Evolutionary conservation across 164 flowering plant genomes (phyloP).

Genomic region (Liquidambar formosana): DNA sequence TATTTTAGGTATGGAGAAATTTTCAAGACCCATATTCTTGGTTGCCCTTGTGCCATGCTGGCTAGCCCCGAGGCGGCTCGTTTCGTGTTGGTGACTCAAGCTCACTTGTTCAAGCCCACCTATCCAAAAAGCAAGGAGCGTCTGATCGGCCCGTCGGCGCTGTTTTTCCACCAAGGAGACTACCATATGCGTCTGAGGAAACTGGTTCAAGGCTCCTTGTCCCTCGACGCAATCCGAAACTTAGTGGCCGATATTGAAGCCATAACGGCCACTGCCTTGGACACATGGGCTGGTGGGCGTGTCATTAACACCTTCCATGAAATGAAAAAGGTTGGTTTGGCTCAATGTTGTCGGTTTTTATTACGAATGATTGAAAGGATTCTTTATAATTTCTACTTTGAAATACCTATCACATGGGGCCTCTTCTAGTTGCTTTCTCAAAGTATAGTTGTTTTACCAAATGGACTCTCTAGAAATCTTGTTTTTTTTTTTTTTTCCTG

Average conservation of each 20-base stretch:
- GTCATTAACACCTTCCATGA: constrained; percentile 66
- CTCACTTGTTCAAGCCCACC: constrained; percentile 88
- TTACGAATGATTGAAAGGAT: too few relatives aligned
- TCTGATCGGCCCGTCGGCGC: constrained; percentile 73
- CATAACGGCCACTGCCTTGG: constrained; percentile 36
- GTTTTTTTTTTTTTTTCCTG: too few relatives aligned
- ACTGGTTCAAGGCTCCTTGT: constrained; percentile 60
- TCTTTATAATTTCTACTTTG: too few relatives aligned
- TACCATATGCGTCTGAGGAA: constrained; percentile 70
- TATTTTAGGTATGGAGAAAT: constrained; percentile 73
- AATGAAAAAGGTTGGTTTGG: constrained; percentile 68
- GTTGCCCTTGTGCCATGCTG: constrained; percentile 82
- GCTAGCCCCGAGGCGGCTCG: constrained; percentile 80
- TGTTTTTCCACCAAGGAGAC: constrained; percentile 85
- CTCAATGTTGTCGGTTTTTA: not conserved
- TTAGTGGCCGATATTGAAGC: constrained; percentile 53
- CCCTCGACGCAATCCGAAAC: constrained; percentile 44
- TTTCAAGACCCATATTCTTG: constrained; percentile 83
- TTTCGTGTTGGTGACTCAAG: constrained; percentile 65
- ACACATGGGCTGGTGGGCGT: constrained; percentile 50
- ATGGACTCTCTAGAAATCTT: too few relatives aligned
- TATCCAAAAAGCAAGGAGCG: constrained; percentile 82
- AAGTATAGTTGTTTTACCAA: too few relatives aligned
- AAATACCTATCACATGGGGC: too few relatives aligned
- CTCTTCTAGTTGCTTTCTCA: too few relatives aligned